Conservation (phyloP, 2,329 filamentous ascomycete genomes). For the Pyrenochaeta sp. region DNA sequence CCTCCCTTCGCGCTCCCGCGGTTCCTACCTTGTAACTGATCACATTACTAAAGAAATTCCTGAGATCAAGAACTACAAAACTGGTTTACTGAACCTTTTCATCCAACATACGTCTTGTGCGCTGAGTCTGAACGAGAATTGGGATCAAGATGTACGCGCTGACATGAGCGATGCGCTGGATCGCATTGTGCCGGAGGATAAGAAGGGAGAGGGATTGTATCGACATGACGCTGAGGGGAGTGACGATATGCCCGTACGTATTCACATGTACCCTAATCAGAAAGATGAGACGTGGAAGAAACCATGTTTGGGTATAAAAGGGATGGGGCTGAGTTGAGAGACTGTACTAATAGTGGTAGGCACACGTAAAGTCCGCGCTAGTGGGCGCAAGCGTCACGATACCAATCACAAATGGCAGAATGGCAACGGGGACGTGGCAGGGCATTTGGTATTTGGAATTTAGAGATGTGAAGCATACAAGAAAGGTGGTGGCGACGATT, state of each 20-base stretch:
- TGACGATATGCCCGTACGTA: conserved; percentile 89
- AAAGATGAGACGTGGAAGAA: no score
- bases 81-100: conserved; percentile 79
- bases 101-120: conserved; percentile 95
- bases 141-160: conserved; percentile 80
- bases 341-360: conserved; percentile 58
- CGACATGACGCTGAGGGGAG: conserved; percentile 84
- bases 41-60: conserved; percentile 75
- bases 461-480: conserved; percentile 74
- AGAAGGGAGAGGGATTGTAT: conserved; percentile 67
- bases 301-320: no score
- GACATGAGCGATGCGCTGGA: conserved; percentile 97
- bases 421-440: conserved; percentile 80
- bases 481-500: conserved; percentile 90
- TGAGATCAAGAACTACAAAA: conserved; percentile 82
- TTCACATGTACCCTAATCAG: neutral
- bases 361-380: conserved; percentile 91
- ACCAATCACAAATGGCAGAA: conserved; percentile 84
- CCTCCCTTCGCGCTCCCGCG: conserved; percentile 78
- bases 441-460: conserved; percentile 97
- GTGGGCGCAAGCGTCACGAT: conserved; percentile 90
- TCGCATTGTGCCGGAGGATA: conserved; percentile 84
- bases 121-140: conserved; percentile 92
- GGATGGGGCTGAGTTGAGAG: neutral
- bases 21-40: conserved; percentile 90